These are phyloP conservation scores for Cladosporium cucumerinum DNA, from an alignment of 2,329 filamentous ascomycete genomes.

Conservation along the genomic window DNA sequence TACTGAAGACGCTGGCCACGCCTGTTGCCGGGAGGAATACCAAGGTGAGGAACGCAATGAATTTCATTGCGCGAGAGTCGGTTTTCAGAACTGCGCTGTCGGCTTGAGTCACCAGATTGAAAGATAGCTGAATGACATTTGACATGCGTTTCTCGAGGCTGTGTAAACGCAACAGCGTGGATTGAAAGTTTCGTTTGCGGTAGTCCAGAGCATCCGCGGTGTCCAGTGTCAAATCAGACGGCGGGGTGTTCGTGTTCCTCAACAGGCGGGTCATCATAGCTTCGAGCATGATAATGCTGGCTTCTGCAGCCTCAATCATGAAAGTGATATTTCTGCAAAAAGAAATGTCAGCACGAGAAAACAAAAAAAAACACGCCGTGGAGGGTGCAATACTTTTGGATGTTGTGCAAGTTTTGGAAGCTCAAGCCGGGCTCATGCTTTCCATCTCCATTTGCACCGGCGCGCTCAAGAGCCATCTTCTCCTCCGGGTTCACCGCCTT, in stretches of 20 bases:
- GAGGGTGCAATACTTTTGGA: slow-evolving; percentile 30
- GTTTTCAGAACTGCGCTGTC: slow-evolving; percentile 34
- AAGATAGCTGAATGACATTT: slow-evolving; percentile 39
- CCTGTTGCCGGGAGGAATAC: slow-evolving; percentile 18
- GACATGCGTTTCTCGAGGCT: slow-evolving; percentile 38
- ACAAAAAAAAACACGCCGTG: not conserved
- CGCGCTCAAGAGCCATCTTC: slow-evolving; percentile 24
- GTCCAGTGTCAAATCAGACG: slow-evolving; percentile 13
- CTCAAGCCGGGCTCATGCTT: not conserved
- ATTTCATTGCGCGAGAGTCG: slow-evolving; percentile 30
- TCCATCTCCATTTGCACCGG: not conserved
- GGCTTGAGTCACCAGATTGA: slow-evolving; percentile 40
- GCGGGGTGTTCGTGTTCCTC: slow-evolving; percentile 17
- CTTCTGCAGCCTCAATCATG: slow-evolving; percentile 36
- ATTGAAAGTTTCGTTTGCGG: slow-evolving; percentile 34
- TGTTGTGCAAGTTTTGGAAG: slow-evolving; percentile 33
- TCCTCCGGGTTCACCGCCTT: slow-evolving; percentile 35
- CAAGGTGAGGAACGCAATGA: slow-evolving; percentile 19
- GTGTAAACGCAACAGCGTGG: slow-evolving; percentile 34
- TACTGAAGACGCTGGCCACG: slow-evolving; percentile 19
- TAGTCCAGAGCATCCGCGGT: slow-evolving; percentile 26
- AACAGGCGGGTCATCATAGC: slow-evolving; percentile 21
- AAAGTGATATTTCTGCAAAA: slow-evolving; percentile 32
- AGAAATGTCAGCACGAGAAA: not conserved
- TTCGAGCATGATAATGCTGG: slow-evolving; percentile 30